Conservation (phyloP, 192 early-diverging fungal species). For the Linnemannia zychae region DNA sequence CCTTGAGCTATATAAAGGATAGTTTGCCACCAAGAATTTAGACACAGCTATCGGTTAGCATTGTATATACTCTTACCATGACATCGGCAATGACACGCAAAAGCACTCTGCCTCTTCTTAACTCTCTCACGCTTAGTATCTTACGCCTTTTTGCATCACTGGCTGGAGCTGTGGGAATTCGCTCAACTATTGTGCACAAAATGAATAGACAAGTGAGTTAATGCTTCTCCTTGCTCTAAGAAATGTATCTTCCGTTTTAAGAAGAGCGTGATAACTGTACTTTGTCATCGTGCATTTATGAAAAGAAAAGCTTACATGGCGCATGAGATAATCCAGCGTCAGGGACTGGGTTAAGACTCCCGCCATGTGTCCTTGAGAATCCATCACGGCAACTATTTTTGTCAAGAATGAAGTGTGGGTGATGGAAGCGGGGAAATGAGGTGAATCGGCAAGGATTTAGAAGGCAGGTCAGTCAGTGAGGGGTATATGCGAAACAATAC, state of each 20-base stretch:
- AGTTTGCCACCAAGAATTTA: neutral
- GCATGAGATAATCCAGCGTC: slow-evolving; percentile 75
- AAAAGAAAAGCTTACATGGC: slow-evolving; percentile 60
- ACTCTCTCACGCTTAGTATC: neutral
- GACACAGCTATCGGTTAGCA: neutral
- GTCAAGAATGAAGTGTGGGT: neutral
- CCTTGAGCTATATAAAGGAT: slow-evolving; percentile 14
- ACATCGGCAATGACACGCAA: too few species aligned
- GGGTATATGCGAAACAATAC: neutral
- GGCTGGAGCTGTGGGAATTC: slow-evolving; percentile 47
- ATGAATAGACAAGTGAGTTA: neutral
- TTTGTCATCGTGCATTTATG: slow-evolving; percentile 4
- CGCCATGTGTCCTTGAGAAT: slow-evolving; percentile 64
- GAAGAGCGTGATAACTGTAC: neutral
- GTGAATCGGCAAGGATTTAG: neutral
- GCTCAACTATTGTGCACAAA: slow-evolving; percentile 24
- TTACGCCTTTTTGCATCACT: slow-evolving; percentile 48
- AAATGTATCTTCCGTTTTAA: neutral
- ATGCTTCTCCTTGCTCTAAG: neutral
- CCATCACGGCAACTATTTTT: slow-evolving; percentile 76
- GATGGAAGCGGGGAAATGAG: neutral
- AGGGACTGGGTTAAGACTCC: slow-evolving; percentile 85
- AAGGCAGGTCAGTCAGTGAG: neutral
- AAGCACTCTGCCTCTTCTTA: neutral
- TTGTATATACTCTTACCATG: neutral